These are phyloP conservation scores for Phaffia australis DNA, from an alignment of 768 basidiomycete genomes.

Conservation along the genomic window DNA sequence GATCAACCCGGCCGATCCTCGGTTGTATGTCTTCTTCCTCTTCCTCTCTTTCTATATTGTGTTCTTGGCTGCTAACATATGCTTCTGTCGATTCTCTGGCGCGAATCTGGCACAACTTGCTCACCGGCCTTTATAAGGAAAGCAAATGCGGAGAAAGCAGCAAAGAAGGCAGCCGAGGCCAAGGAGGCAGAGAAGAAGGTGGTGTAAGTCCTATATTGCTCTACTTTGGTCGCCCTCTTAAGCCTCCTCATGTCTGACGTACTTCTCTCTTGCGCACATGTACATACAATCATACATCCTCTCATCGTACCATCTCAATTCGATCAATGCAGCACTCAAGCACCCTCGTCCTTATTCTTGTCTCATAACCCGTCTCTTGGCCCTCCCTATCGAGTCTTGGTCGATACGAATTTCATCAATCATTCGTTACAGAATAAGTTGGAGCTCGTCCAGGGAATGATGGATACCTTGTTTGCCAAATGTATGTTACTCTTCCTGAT, in stretches of 20 bases:
- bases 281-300: neutral
- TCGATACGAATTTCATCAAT: constrained; percentile 99
- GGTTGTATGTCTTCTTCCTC: constrained; percentile 54
- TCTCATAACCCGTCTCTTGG: constrained; percentile 91
- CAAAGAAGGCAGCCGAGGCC: constrained; percentile 58
- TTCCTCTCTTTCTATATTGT: neutral
- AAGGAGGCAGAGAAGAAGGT: constrained; percentile 50
- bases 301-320: neutral
- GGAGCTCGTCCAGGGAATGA: constrained; percentile 94
- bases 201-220: constrained; percentile 51
- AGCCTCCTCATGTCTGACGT: neutral
- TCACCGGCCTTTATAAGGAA: constrained; percentile 50
- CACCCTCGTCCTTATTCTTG: constrained; percentile 85
- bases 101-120: neutral
- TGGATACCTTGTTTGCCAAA: constrained; percentile 98
- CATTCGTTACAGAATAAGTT: constrained; percentile 96
- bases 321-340: constrained; percentile 52
- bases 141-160: constrained; percentile 37
- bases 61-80: neutral
- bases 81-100: neutral
- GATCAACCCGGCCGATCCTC: constrained; percentile 83
- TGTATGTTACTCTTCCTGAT: constrained; percentile 46
- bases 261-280: neutral
- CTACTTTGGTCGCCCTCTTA: neutral
- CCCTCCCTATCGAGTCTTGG: constrained; percentile 90